Conservation (phyloP, 2,329 filamentous ascomycete genomes). For the Oidium heveae region DNA sequence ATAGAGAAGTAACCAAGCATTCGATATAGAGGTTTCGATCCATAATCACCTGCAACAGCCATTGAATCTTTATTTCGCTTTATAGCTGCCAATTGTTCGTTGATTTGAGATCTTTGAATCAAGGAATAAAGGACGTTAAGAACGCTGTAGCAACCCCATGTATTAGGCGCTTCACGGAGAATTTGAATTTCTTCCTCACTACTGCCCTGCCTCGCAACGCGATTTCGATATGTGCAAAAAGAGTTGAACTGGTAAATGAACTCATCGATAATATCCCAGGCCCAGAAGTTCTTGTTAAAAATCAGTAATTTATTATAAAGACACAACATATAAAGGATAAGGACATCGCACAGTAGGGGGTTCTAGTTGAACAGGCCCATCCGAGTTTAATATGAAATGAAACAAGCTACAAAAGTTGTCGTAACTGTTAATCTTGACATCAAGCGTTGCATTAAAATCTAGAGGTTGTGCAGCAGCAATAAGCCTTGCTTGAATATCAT, state of each 20-base stretch:
- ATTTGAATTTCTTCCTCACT: constrained; percentile 84
- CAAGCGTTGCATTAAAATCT: constrained; percentile 84
- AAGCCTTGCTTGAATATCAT: constrained; percentile 83
- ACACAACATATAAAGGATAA: background rate
- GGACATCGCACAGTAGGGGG: constrained; percentile 51
- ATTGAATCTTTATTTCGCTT: constrained; percentile 81
- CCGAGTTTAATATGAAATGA: constrained; percentile 97
- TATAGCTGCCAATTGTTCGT: constrained; percentile 83
- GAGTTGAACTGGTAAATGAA: constrained; percentile 99
- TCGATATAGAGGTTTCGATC: constrained; percentile 77
- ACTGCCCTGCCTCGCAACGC: constrained; percentile 56
- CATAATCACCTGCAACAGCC: constrained; percentile 82
- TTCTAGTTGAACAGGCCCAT: constrained; percentile 93
- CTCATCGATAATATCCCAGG: constrained; percentile 98
- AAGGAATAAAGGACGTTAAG: constrained; percentile 98
- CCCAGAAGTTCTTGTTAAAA: constrained; percentile 69
- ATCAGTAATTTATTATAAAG: constrained; percentile 5
- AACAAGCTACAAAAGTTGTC: constrained; percentile 98
- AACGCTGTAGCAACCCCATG: constrained; percentile 98
- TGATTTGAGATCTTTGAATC: constrained; percentile 94
- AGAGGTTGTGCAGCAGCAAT: constrained; percentile 80
- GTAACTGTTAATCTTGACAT: constrained; percentile 96
- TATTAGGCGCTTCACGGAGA: constrained; percentile 90
- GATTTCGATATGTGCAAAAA: constrained; percentile 90
- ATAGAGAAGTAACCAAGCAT: constrained; percentile 99